phyloP scores from a whole-genome alignment of 805 yeast species.

The Yarrowia deformans region DNA sequence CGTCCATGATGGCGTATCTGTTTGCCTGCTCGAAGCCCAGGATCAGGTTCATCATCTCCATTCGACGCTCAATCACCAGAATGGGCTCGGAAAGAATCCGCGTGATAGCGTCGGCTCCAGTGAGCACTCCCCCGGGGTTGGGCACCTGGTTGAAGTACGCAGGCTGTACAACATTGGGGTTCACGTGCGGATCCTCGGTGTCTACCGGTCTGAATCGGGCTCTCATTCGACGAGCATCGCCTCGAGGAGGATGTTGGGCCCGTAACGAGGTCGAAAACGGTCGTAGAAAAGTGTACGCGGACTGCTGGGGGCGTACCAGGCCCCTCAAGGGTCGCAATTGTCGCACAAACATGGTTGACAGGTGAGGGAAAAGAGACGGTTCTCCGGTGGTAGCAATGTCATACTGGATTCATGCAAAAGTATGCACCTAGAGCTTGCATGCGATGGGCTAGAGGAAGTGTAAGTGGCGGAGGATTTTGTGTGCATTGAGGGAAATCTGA shows the following conservation, averaged over 20 bases:
- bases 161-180: slow-evolving; percentile 26
- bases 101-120: slow-evolving; percentile 65
- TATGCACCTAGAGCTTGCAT: slow-evolving; percentile 32
- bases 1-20: slow-evolving; percentile 71
- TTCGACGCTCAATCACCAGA: slow-evolving; percentile 82
- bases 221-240: slow-evolving; percentile 29
- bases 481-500: too few relatives aligned
- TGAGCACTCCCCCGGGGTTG: slow-evolving; percentile 60
- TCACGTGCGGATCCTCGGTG: slow-evolving; percentile 14
- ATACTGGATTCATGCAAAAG: slow-evolving; percentile 33
- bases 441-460: slow-evolving; percentile 10
- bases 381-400: slow-evolving; percentile 20
- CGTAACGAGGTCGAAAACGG: slow-evolving; percentile 11
- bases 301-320: background rate
- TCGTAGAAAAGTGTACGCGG: slow-evolving; percentile 3
- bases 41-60: slow-evolving; percentile 86
- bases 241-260: slow-evolving; percentile 23
- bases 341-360: slow-evolving; percentile 28
- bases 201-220: slow-evolving; percentile 23
- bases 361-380: background rate
- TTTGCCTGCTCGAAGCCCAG: slow-evolving; percentile 94
- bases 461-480: background rate
- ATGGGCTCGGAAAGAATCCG: slow-evolving; percentile 78
- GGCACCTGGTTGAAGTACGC: slow-evolving; percentile 20
- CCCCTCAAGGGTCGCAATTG: slow-evolving; percentile 18